Conservation (phyloP, 306 rosid genomes). For the Canavalia gladiata region DNA sequence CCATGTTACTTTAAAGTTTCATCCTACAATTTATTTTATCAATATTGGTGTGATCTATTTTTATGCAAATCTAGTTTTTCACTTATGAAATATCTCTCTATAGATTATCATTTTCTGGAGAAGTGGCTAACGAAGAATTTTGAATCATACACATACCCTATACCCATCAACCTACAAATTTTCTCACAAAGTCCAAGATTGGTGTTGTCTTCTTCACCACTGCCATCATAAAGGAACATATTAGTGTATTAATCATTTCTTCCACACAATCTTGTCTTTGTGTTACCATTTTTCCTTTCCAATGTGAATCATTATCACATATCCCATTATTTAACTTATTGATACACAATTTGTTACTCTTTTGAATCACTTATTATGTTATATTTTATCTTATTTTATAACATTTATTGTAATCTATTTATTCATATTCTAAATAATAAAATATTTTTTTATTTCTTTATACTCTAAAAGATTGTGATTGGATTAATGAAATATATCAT, state of each 20-base stretch:
- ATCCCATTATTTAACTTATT: no score
- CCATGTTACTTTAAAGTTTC: background rate
- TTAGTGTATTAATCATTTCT: background rate
- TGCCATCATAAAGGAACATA: background rate
- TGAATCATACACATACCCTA: background rate
- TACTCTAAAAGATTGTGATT: no score
- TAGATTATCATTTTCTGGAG: background rate
- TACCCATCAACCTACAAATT: background rate
- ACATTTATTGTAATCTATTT: no score
- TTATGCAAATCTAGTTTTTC: background rate
- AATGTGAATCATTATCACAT: no score
- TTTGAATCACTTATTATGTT: no score
- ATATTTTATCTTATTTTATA: no score
- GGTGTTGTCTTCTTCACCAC: background rate
- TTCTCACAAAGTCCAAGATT: background rate
- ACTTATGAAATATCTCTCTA: background rate
- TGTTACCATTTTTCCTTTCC: no score
- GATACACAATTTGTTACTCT: no score
- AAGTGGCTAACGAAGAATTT: background rate
- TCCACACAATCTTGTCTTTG: no score
- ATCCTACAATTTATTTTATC: background rate
- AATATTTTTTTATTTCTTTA: no score
- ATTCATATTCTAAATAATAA: no score
- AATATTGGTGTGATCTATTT: background rate
- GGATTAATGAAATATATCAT: no score